Conservation (phyloP, 2,329 filamentous ascomycete species). For the Calonectria naviculata region DNA sequence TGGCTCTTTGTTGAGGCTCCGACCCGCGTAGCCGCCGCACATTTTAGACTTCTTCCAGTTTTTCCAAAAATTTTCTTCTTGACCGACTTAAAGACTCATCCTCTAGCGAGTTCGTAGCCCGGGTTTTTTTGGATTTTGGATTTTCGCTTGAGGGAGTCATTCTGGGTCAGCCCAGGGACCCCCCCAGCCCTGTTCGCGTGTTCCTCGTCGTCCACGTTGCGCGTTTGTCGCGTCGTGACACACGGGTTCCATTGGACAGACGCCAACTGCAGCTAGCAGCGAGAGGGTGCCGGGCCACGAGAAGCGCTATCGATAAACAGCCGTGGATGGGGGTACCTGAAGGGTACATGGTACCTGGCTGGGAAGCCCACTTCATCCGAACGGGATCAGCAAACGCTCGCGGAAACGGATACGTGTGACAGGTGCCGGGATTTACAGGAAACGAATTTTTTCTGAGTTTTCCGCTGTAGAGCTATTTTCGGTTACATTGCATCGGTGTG, state of each 20-base stretch:
- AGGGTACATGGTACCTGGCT: constrained; percentile 17
- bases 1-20: constrained; percentile 17
- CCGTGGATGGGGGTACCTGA: constrained; percentile 23
- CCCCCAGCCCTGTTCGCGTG: constrained; percentile 12
- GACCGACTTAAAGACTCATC: not conserved
- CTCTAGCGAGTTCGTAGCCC: not conserved
- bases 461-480: constrained; percentile 1
- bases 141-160: constrained; percentile 18
- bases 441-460: not conserved
- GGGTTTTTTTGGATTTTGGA: not conserved
- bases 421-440: constrained; percentile 6
- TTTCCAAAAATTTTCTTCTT: not conserved
- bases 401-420: not conserved
- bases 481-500: constrained; percentile 4
- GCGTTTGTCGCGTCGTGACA: constrained; percentile 38
- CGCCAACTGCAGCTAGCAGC: constrained; percentile 34
- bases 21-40: not conserved
- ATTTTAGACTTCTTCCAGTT: not conserved
- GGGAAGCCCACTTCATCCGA: constrained; percentile 1
- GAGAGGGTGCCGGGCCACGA: constrained; percentile 22
- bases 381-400: constrained; percentile 11
- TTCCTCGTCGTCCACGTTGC: constrained; percentile 23
- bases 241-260: constrained; percentile 35
- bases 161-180: not conserved
- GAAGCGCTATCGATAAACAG: constrained; percentile 45